Evolutionary conservation across 352 stramenopile genomes (phyloP).

Genomic region (Pythium grandisporangium): DNA sequence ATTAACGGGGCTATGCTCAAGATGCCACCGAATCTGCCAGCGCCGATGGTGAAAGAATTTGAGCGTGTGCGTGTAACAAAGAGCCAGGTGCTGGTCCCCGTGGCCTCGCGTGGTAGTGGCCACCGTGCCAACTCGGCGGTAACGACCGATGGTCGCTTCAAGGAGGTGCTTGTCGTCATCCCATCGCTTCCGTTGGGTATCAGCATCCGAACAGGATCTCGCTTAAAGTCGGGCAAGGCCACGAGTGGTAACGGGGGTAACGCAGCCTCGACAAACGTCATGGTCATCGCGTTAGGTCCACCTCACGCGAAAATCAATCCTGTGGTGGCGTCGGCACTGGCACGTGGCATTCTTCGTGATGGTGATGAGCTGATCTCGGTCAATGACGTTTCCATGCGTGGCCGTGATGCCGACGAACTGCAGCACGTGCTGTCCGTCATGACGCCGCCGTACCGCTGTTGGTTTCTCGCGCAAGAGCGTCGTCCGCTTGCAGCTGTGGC

Average conservation of each 20-base stretch:
- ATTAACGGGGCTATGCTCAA: no score
- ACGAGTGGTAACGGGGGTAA: no score
- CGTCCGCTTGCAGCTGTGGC: neutral
- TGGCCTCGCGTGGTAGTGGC: no score
- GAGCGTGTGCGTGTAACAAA: no score
- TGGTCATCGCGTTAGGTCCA: slow-evolving; percentile 9
- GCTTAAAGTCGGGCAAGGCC: no score
- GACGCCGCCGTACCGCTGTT: slow-evolving; percentile 34
- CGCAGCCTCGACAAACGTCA: no score
- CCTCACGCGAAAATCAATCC: slow-evolving; percentile 21
- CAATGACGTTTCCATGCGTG: slow-evolving; percentile 38
- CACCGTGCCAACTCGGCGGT: no score
- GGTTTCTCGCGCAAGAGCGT: slow-evolving; percentile 18
- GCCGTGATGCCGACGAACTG: slow-evolving; percentile 16
- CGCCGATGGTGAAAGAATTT: no score
- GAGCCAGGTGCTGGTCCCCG: slow-evolving; percentile 9
- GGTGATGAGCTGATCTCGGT: slow-evolving; percentile 57
- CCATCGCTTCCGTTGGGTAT: slow-evolving; percentile 44
- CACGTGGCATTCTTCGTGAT: slow-evolving; percentile 36
- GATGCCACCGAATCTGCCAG: no score
- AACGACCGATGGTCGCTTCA: no score
- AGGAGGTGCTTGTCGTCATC: slow-evolving; percentile 60
- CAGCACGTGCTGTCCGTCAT: slow-evolving; percentile 22
- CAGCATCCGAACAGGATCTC: slow-evolving; percentile 19
- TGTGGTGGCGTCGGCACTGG: slow-evolving; percentile 30